Evolutionary conservation across 75 land plant genomes (phyloP).

Genomic region (Pinus tabuliformis): DNA sequence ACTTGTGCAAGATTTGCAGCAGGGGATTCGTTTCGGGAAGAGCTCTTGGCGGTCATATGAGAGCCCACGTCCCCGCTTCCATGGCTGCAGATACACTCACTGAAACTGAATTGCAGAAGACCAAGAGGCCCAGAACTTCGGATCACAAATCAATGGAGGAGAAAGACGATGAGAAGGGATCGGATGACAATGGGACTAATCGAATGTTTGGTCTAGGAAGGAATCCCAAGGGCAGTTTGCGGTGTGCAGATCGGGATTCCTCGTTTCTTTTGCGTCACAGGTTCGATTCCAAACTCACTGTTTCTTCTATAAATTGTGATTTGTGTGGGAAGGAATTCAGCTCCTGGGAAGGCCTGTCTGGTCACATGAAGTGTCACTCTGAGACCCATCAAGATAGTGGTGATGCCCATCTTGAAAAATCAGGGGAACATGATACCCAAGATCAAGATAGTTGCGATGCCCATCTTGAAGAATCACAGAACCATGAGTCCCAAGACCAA

Average conservation of each 20-base stretch:
- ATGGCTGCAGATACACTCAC: too few species aligned
- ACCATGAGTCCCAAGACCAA: constrained; percentile 1
- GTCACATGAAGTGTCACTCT: neutral
- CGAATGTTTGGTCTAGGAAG: too few species aligned
- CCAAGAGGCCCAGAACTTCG: too few species aligned
- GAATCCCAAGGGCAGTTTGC: too few species aligned
- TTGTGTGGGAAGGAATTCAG: constrained; percentile 17
- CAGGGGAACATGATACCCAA: neutral
- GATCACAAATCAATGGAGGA: too few species aligned
- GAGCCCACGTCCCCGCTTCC: too few species aligned
- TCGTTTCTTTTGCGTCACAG: constrained; percentile 15
- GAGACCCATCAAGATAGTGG: constrained; percentile 21
- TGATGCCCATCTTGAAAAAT: constrained; percentile 11
- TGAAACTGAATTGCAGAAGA: too few species aligned
- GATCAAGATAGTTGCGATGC: neutral
- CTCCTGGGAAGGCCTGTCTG: constrained; percentile 43
- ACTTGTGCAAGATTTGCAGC: constrained; percentile 28
- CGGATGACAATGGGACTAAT: too few species aligned
- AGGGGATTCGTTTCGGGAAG: too few species aligned
- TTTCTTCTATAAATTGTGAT: neutral
- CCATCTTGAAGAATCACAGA: neutral
- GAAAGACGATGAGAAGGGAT: too few species aligned
- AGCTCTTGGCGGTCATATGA: too few species aligned
- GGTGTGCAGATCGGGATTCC: neutral
- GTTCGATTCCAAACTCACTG: neutral